phyloP scores from a whole-genome alignment of 352 stramenopile species.

The Pythium dissotocum region DNA sequence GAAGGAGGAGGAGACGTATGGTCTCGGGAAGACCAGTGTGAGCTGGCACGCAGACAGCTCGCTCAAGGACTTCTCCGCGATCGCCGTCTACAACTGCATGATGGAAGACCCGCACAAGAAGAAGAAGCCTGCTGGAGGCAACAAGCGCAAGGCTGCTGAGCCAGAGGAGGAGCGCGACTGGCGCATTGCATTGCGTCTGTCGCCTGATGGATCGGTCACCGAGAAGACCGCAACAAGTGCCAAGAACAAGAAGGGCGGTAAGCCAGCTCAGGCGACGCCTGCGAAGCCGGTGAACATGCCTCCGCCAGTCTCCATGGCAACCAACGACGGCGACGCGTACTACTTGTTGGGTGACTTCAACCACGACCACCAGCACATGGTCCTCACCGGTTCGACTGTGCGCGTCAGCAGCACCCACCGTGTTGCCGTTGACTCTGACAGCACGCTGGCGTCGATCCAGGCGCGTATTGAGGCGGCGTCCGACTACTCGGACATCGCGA shows the following conservation, averaged over 20 bases:
- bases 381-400: slow-evolving; percentile 56
- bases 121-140: slow-evolving; percentile 4
- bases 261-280: neutral
- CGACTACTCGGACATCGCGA: slow-evolving; percentile 6
- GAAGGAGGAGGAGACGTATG: slow-evolving; percentile 50
- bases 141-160: slow-evolving; percentile 14
- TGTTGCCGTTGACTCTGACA: slow-evolving; percentile 38
- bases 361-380: slow-evolving; percentile 86
- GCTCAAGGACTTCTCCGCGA: slow-evolving; percentile 74
- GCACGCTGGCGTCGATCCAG: slow-evolving; percentile 28
- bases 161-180: slow-evolving; percentile 35
- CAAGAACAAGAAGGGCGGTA: slow-evolving; percentile 15
- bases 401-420: slow-evolving; percentile 71
- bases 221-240: neutral
- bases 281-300: slow-evolving; percentile 12
- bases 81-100: slow-evolving; percentile 82
- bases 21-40: slow-evolving; percentile 47
- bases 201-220: slow-evolving; percentile 30
- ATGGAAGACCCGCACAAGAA: slow-evolving; percentile 28
- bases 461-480: slow-evolving; percentile 19
- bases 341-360: slow-evolving; percentile 90
- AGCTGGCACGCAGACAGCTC: slow-evolving; percentile 87
- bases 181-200: slow-evolving; percentile 61
- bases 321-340: slow-evolving; percentile 66
- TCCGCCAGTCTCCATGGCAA: slow-evolving; percentile 31